Evolutionary conservation across 768 basidiomycete genomes (phyloP).

Genomic region (Leccinellum rugosiceps): DNA sequence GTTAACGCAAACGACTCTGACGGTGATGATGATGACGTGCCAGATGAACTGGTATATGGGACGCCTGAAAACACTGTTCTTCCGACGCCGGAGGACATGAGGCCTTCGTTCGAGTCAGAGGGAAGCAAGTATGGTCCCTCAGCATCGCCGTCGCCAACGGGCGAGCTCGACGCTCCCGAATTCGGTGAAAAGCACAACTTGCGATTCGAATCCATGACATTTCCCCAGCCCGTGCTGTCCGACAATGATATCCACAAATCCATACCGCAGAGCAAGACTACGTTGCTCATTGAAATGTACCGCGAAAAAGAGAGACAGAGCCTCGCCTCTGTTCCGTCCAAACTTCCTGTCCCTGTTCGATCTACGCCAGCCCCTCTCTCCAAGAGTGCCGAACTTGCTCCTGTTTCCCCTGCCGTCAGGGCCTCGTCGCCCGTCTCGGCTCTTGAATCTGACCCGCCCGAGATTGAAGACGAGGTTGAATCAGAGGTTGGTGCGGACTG

Average conservation of each 20-base stretch:
- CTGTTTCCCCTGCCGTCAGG: background rate
- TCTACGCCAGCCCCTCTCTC: slow-evolving; percentile 6
- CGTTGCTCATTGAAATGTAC: slow-evolving; percentile 83
- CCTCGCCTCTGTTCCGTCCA: slow-evolving; percentile 23
- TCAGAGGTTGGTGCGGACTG: slow-evolving; percentile 21
- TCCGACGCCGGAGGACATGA: slow-evolving; percentile 25
- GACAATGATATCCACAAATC: slow-evolving; percentile 15
- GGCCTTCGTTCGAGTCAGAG: slow-evolving; percentile 32
- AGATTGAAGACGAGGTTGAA: slow-evolving; percentile 27
- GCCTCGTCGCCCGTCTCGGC: slow-evolving; percentile 14
- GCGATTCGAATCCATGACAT: slow-evolving; percentile 29
- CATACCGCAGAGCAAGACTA: slow-evolving; percentile 56
- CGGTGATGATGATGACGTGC: slow-evolving; percentile 23
- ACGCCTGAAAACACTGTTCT: slow-evolving; percentile 18
- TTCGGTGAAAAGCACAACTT: slow-evolving; percentile 23
- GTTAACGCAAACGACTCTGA: slow-evolving; percentile 33
- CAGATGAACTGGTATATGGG: slow-evolving; percentile 35
- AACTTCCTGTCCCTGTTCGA: slow-evolving; percentile 33
- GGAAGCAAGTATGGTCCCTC: slow-evolving; percentile 34
- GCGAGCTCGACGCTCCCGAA: slow-evolving; percentile 32
- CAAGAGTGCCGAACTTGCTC: slow-evolving; percentile 10
- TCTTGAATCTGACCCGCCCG: slow-evolving; percentile 23
- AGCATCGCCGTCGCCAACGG: slow-evolving; percentile 23
- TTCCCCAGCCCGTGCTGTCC: slow-evolving; percentile 16
- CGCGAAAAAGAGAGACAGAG: slow-evolving; percentile 60